phyloP scores from a whole-genome alignment of 148 eudicot species.

The Rhododendron vialii region DNA sequence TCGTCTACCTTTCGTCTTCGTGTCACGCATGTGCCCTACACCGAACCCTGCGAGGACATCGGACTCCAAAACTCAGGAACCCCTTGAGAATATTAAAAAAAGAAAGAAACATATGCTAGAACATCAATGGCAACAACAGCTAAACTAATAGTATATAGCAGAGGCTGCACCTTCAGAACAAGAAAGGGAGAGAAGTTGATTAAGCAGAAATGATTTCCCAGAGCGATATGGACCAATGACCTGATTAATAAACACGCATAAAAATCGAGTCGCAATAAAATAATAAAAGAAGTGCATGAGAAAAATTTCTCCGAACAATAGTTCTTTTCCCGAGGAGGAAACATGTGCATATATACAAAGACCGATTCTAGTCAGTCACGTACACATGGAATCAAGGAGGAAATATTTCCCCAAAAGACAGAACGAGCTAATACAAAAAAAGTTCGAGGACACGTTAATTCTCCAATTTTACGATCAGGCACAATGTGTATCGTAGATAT shows the following conservation, averaged over 20 bases:
- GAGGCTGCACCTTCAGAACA: conserved; percentile 77
- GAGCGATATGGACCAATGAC: conserved; percentile 99
- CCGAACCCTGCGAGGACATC: conserved; percentile 72
- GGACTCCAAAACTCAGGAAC: conserved; percentile 7
- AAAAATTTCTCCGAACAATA: neutral
- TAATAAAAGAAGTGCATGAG: neutral
- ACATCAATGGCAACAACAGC: neutral
- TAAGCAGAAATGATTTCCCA: conserved; percentile 93
- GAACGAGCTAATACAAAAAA: neutral
- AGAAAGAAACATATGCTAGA: neutral
- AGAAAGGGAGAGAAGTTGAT: conserved; percentile 94
- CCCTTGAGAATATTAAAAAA: neutral
- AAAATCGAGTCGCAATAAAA: neutral
- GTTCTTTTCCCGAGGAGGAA: neutral
- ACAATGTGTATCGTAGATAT: neutral
- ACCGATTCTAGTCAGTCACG: neutral
- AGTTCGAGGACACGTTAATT: neutral
- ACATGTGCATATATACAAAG: neutral
- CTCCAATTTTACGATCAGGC: neutral
- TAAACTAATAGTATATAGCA: neutral
- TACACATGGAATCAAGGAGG: neutral
- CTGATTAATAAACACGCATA: conserved; percentile 31
- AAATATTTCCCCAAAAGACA: neutral
- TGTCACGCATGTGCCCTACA: conserved; percentile 98
- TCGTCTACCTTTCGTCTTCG: conserved; percentile 79